Evolutionary conservation across 345 rosid species (phyloP), one percentile per base, ranked within the genome.

Genomic region (Moricandia moricandioides): DNA sequence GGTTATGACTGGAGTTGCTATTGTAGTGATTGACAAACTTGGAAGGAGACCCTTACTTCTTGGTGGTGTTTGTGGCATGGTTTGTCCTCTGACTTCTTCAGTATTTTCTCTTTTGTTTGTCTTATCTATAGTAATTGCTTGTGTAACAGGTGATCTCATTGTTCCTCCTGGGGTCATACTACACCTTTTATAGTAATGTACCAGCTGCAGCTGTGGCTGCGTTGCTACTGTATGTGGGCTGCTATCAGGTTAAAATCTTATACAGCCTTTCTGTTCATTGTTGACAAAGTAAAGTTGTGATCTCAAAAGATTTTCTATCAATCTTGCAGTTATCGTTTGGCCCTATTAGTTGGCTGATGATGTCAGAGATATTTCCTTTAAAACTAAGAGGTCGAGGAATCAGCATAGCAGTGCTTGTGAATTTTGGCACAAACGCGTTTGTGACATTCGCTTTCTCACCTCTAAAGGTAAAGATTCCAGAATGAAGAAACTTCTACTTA

Each of bases 341-440:
- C 47, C 98, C 98, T 54, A 94, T 94, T 62, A 91, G 98, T 69
- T 94, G 98, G 98, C 85, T 94, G 83, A 90, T 94, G 98, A 88
- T 94, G 75, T 91, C 98, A 0, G 97, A 94, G 89, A 35, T 94
- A 55, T 94, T 91, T 35, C 98, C 98, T 7, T 76, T 94, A 45
- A 89, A 90, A 35, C 67, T 87, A 67, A 85, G 98, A 83, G 98
- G 98, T 34, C 81, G 90, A 79, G 97, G 92, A 79, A 96, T 95
- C 67, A 71, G 99, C 71, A 34, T 95, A 60, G 99, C 99, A 0
- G 99, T 95, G 79, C 93, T 95, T 11, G 88, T 95, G 67, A 95
- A 92, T 76, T 95, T 95, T 40, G 97, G 93, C 4, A 85, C 99
- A 75, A 95, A 95, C 77, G 97, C 99, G 7, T 73, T 95, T 73